Percentiles rank a stretch among this genome's conserved stretches.
phyloP scores from a whole-genome alignment of 1,284 basidiomycete genomes.

The Salmacisia buchloeana region DNA sequence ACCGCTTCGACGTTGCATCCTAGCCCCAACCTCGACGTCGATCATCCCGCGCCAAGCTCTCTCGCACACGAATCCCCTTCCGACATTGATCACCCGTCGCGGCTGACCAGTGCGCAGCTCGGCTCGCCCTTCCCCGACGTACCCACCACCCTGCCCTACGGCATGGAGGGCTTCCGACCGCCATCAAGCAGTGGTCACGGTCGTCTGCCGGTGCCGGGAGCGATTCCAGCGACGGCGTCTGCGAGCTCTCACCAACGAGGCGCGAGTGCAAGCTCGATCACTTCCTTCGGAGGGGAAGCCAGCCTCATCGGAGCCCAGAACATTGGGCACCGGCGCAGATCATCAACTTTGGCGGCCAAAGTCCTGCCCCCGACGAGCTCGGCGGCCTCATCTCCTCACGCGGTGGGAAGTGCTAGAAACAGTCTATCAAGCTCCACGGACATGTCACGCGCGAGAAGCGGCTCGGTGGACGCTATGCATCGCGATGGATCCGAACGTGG shows the following conservation, averaged over 20 bases:
- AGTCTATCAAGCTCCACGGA: not conserved
- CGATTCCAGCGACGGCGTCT: not conserved
- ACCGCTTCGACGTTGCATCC: not conserved
- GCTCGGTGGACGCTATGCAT: too few species aligned
- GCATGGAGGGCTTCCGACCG: not conserved
- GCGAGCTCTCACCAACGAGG: not conserved
- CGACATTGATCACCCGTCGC: too few species aligned
- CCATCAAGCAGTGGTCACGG: not conserved
- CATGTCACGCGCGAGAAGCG: too few species aligned
- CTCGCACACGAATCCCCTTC: too few species aligned
- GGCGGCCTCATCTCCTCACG: not conserved
- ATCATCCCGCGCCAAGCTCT: too few species aligned
- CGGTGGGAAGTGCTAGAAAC: not conserved
- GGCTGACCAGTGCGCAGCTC: too few species aligned
- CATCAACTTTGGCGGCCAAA: not conserved
- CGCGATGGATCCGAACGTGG: too few species aligned
- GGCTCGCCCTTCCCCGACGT: not conserved
- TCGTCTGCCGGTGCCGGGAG: not conserved
- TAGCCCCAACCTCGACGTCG: too few species aligned
- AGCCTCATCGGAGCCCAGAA: not conserved
- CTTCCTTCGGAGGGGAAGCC: slow-evolving; percentile 1
- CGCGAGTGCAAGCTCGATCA: not conserved
- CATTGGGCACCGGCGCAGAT: not conserved
- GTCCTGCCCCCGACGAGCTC: not conserved
- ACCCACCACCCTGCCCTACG: not conserved